These are phyloP conservation scores for Alternaria longipes DNA, from an alignment of 2,329 filamentous ascomycete genomes.

Conservation along the genomic window DNA sequence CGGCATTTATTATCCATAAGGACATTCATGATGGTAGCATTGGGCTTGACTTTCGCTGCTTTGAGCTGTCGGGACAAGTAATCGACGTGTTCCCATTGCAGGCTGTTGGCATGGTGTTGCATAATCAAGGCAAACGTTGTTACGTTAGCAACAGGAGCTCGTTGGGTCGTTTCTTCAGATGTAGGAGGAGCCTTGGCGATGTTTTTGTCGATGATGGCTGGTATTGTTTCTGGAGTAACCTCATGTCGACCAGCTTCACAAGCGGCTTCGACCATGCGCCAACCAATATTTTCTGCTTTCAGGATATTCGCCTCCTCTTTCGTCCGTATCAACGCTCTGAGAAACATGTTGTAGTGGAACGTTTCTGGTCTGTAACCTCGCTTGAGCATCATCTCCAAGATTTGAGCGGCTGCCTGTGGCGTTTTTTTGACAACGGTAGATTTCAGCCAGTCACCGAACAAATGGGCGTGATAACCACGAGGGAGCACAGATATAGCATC, in stretches of 20 bases:
- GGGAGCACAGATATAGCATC: constrained; percentile 63
- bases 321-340: constrained; percentile 77
- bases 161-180: constrained; percentile 10
- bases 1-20: constrained; percentile 43
- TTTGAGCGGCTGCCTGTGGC: constrained; percentile 71
- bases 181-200: background rate
- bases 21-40: constrained; percentile 44
- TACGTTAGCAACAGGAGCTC: constrained; percentile 38
- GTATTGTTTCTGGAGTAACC: background rate
- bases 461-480: constrained; percentile 72
- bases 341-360: constrained; percentile 82
- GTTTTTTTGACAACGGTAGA: constrained; percentile 73
- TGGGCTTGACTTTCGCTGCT: constrained; percentile 29
- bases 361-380: constrained; percentile 73
- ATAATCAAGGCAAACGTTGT: constrained; percentile 47
- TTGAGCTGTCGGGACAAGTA: constrained; percentile 42
- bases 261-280: constrained; percentile 47
- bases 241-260: constrained; percentile 7
- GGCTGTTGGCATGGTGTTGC: constrained; percentile 37
- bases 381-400: constrained; percentile 78
- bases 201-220: constrained; percentile 10
- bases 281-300: constrained; percentile 49
- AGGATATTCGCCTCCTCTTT: constrained; percentile 27
- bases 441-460: constrained; percentile 90
- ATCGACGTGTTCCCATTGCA: constrained; percentile 48